Evolutionary conservation across 768 basidiomycete species (phyloP).

Genomic region (Russula dissimulans): DNA sequence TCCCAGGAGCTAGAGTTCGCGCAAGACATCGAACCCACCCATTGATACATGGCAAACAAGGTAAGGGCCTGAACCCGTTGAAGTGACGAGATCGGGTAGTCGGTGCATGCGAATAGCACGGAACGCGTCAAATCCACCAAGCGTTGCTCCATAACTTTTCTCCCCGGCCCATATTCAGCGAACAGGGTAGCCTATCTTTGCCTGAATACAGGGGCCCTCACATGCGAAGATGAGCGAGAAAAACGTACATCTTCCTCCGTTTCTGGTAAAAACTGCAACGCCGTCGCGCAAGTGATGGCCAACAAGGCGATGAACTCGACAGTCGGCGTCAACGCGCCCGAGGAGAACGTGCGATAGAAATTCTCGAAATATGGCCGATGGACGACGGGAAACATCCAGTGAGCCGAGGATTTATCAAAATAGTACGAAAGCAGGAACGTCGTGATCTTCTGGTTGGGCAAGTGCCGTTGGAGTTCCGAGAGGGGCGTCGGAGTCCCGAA

Average conservation of each 20-base stretch:
- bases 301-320: slow-evolving; percentile 21
- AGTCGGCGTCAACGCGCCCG: slow-evolving; percentile 13
- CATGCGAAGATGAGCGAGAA: neutral
- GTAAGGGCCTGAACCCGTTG: slow-evolving; percentile 21
- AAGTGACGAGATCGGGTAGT: slow-evolving; percentile 15
- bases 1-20: neutral
- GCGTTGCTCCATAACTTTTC: slow-evolving; percentile 17
- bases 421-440: slow-evolving; percentile 18
- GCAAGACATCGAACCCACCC: slow-evolving; percentile 1
- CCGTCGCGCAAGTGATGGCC: slow-evolving; percentile 20
- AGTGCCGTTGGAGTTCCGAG: slow-evolving; percentile 13
- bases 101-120: slow-evolving; percentile 10
- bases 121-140: slow-evolving; percentile 19
- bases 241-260: slow-evolving; percentile 17
- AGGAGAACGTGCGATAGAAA: slow-evolving; percentile 18
- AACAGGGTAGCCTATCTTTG: slow-evolving; percentile 13
- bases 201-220: neutral
- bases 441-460: slow-evolving; percentile 21
- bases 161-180: slow-evolving; percentile 18
- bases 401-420: slow-evolving; percentile 21
- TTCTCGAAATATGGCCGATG: slow-evolving; percentile 21
- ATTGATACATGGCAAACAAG: slow-evolving; percentile 18
- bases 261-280: slow-evolving; percentile 22
- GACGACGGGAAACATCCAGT: slow-evolving; percentile 20
- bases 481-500: neutral